Base-by-base conservation (phyloP, 179 eudicot species). In the Vitellaria paradoxa region DNA sequence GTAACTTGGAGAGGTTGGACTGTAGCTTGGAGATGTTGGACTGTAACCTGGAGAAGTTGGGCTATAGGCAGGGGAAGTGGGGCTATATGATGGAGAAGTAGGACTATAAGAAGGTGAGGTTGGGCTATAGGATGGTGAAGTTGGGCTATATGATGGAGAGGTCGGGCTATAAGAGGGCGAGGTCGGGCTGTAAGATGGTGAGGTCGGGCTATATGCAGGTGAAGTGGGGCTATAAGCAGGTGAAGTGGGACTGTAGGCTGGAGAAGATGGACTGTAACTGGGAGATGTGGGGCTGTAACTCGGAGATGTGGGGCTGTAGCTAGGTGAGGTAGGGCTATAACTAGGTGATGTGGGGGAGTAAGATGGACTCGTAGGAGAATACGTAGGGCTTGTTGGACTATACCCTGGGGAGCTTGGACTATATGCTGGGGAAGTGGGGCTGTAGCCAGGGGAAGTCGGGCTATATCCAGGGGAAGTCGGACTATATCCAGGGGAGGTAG, bases 391-490 rank as follows among this genome's bases (percentile, higher is more conserved):
- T 14, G 94, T 93, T 3, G 98, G 98, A 67, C 96, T 89, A 70
- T 90, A 90, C 6, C 88, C 82, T 1, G 94, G 94, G 17, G 89
- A 86, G 80, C 89, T 87, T 20, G 92, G 92, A 70, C 94, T 92
- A 77, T 96, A 96, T 15, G 91, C 83, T 1, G 99, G 99, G 9
- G 93, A 89, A 52, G 95, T 88, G 11, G 97, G 98, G 71, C 97
- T 91, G 68, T 93, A 93, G 12, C 86, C 84, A 24, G 97, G 97
- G 55, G 95, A 89, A 4, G 86, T 82, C 3, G 95, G 97, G 80
- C 92, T 89, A 73, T 91, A 92, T n/a, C 91, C 88, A 2, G 97
- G 96, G n/a, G 98, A 93, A 4, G 98, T 85, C 0, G 99, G 98
- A 79, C 94, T 92, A 66, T 94, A 94, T 5, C 90, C 90, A 62